Conservation (phyloP, 192 early-diverging fungal genomes). For the Linnemannia exigua region DNA sequence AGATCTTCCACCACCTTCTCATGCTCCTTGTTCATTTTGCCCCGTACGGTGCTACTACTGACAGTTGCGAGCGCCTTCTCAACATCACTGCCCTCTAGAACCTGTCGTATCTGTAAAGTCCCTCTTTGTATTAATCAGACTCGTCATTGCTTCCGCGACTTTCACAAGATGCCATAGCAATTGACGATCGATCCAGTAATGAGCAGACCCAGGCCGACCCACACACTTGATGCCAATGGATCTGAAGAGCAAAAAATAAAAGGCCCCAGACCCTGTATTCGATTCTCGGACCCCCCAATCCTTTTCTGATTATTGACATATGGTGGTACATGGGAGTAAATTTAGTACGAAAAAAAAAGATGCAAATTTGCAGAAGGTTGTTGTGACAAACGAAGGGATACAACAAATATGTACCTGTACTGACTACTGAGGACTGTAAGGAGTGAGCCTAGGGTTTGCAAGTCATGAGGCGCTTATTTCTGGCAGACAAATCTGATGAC, state of each 20-base stretch:
- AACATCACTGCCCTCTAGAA: too few species aligned
- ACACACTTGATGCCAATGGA: neutral
- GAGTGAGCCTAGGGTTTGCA: too few species aligned
- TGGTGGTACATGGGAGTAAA: neutral
- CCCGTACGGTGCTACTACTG: too few species aligned
- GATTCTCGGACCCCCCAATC: neutral
- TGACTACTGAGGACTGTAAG: too few species aligned
- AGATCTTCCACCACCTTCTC: too few species aligned
- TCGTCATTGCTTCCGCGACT: neutral
- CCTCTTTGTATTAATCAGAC: neutral
- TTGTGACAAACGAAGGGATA: neutral
- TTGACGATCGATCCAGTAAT: conserved; percentile 3
- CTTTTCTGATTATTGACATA: neutral
- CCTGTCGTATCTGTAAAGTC: too few species aligned
- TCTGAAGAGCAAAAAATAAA: neutral
- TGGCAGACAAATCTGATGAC: too few species aligned
- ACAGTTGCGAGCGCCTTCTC: too few species aligned
- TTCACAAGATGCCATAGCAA: neutral
- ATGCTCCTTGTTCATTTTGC: too few species aligned
- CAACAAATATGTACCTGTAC: too few species aligned
- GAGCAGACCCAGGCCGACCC: neutral
- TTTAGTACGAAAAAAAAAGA: conserved; percentile 2
- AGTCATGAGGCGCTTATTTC: too few species aligned
- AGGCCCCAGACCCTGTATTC: conserved; percentile 4
- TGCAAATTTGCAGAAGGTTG: neutral